phyloP scores from a whole-genome alignment of 106 monocot genomes.

The Dactylorhiza incarnata region DNA sequence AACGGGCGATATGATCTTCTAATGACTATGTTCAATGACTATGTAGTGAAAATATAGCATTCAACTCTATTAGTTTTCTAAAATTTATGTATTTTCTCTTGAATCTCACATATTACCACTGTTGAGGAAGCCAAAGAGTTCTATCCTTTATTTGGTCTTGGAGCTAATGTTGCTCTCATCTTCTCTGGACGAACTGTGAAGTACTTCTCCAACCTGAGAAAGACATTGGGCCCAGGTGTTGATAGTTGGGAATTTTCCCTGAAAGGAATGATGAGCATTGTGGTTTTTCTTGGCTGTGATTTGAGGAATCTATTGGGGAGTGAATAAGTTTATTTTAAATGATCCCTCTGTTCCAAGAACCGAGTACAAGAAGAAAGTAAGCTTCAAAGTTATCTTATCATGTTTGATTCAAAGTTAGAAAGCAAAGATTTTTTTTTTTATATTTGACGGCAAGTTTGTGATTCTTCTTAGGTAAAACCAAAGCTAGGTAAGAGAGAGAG shows the following conservation, averaged over 20 bases:
- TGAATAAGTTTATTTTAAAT: constrained; percentile 80
- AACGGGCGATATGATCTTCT: not conserved
- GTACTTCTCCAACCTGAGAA: constrained; percentile 92
- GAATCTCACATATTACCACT: constrained; percentile 93
- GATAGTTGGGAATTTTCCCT: constrained; percentile 96
- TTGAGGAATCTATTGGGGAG: constrained; percentile 70
- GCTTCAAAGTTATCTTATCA: not conserved
- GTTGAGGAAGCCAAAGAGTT: constrained; percentile 98
- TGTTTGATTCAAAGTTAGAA: not conserved
- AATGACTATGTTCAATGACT: not conserved
- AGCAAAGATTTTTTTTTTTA: not conserved
- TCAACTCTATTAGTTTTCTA: not conserved
- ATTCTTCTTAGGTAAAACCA: constrained; percentile 64
- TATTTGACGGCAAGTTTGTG: not conserved
- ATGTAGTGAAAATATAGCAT: not conserved
- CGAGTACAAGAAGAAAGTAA: constrained; percentile 74
- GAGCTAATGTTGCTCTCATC: constrained; percentile 87
- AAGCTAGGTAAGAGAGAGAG: constrained; percentile 88
- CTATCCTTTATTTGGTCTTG: constrained; percentile 92
- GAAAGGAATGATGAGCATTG: constrained; percentile 99
- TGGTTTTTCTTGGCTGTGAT: constrained; percentile 74
- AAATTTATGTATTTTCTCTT: not conserved
- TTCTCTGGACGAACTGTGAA: constrained; percentile 96
- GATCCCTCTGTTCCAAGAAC: constrained; percentile 70
- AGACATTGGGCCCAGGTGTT: constrained; percentile 82